Base-by-base conservation (phyloP, 352 stramenopile species). In the Globisporangium lucens region DNA sequence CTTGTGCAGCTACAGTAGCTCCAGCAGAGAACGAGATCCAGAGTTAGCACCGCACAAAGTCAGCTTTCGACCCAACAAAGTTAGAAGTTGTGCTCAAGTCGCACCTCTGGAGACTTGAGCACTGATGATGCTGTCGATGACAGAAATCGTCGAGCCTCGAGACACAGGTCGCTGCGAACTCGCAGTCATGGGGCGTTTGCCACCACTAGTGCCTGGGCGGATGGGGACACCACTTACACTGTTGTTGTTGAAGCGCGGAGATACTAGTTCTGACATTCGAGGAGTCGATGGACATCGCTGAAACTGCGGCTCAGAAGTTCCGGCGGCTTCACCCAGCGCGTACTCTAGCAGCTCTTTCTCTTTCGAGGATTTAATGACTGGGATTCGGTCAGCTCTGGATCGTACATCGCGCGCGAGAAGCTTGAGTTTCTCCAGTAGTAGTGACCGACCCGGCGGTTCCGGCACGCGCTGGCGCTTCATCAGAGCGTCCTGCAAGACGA, bases 341-440 rank as follows among this genome's bases (percentile, higher is more conserved):
- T 94, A 94, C 57, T 84, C 70, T 5, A 94, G 66, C 9, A 93
- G 49, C 41, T 89, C 80, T 4, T 75, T 68, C 9, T 90, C 73
- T 65, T 90, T 89, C 0, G 64, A n/a, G n/a, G 74, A 77, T 35
- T 66, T 60, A 36, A 47, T 13, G 5, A 83, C 64, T 35, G 58
- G 41, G 15, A 62, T 47, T 29, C 66, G 59, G 17, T 58, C 53
- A 4, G 67, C 35, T 43, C 59, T 67, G 2, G 71, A 71, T n/a
- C 74, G 61, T 5, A 71, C 49, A 24, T 93, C 79, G 3, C 67
- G 60, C 36, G 79, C 80, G 17, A 94, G 65, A 4, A 94, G 33
- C 69, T 92, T 91, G 10, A 92, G 71, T 52, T 92, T 91, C 46
- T 91, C 80, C 3, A 94, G 73, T 35, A 94, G 61, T n/a, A 94